Percentiles rank a stretch among this genome's conserved stretches.
These are phyloP conservation scores for Candida incommunis DNA, from an alignment of 805 yeast genomes.

Conservation along the genomic window DNA sequence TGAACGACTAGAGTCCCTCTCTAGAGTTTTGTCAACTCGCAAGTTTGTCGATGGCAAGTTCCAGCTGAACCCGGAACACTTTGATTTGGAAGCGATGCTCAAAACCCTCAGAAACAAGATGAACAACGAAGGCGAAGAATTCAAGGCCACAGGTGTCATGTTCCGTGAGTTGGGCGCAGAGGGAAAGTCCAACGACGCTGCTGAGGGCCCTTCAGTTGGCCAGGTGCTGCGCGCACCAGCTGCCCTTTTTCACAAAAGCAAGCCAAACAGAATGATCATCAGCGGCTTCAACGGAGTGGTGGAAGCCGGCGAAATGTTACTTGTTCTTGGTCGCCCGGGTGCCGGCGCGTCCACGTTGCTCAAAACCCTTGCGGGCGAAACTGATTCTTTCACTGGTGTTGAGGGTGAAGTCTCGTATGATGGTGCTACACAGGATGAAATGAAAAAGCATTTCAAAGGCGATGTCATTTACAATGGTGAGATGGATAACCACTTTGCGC, in stretches of 20 bases:
- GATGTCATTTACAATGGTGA: conserved; percentile 30
- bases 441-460: conserved; percentile 42
- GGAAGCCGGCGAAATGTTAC: conserved; percentile 52
- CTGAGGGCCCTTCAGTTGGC: conserved; percentile 30
- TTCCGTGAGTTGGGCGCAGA: conserved; percentile 26
- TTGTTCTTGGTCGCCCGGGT: conserved; percentile 64
- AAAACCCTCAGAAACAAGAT: conserved; percentile 8
- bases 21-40: conserved; percentile 35
- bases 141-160: conserved; percentile 22
- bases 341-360: conserved; percentile 67
- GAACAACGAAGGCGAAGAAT: conserved; percentile 21
- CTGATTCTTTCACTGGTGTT: conserved; percentile 30
- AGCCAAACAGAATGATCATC: conserved; percentile 3
- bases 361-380: conserved; percentile 49
- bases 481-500: conserved; percentile 63
- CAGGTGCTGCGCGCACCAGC: conserved; percentile 24
- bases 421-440: conserved; percentile 43
- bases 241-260: conserved; percentile 11
- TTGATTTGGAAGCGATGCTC: conserved; percentile 30
- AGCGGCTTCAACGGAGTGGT: conserved; percentile 26
- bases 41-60: conserved; percentile 31
- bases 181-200: conserved; percentile 35
- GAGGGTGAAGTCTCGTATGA: conserved; percentile 48
- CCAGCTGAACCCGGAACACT: conserved; percentile 32
- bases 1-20: conserved; percentile 32